A percentile compares a stretch with the other conserved stretches of the same genome.
These are phyloP conservation scores for Globisporangium spiculum DNA, from an alignment of 352 stramenopile species.

Conservation along the genomic window DNA sequence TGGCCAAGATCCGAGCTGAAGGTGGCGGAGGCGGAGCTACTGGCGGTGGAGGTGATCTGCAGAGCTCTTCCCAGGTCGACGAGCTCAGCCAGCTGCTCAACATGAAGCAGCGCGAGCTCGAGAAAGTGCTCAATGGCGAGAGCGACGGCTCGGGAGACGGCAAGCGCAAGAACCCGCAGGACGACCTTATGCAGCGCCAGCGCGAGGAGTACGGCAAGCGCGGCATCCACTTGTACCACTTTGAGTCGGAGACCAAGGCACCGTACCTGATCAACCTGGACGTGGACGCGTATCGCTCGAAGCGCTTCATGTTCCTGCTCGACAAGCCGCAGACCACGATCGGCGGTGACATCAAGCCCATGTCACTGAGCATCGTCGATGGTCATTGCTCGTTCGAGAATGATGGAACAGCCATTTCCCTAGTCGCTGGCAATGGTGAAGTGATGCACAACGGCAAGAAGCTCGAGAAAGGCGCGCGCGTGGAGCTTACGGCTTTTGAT, in stretches of 20 bases:
- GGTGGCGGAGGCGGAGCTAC: conserved; percentile 17
- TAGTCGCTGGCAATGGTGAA: conserved; percentile 77
- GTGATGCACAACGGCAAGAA: conserved; percentile 87
- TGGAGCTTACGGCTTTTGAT: conserved; percentile 60
- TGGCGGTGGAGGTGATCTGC: conserved; percentile 8
- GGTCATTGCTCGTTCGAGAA: conserved; percentile 84
- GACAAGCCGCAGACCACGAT: conserved; percentile 50
- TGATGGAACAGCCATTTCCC: conserved; percentile 29
- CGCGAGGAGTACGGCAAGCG: conserved; percentile 89
- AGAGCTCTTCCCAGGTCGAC: conserved; percentile 43
- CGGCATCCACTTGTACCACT: conserved; percentile 88
- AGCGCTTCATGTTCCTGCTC: conserved; percentile 92
- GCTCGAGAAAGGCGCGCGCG: conserved; percentile 38
- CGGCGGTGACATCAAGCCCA: conserved; percentile 88
- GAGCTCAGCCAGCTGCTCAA: conserved; percentile 65
- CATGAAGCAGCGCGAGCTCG: conserved; percentile 69
- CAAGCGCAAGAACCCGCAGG: conserved; percentile 54
- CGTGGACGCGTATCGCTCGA: conserved; percentile 90
- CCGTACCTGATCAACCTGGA: conserved; percentile 94
- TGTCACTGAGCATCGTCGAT: conserved; percentile 89
- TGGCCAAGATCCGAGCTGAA: conserved; percentile 51
- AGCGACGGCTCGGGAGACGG: conserved; percentile 25
- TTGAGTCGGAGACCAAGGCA: conserved; percentile 77
- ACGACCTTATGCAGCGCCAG: conserved; percentile 87
- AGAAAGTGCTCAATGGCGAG: conserved; percentile 61